Evolutionary conservation across 805 yeast species (phyloP), one percentile per base, ranked within the genome.

Genomic region (Saturnispora dispora): DNA sequence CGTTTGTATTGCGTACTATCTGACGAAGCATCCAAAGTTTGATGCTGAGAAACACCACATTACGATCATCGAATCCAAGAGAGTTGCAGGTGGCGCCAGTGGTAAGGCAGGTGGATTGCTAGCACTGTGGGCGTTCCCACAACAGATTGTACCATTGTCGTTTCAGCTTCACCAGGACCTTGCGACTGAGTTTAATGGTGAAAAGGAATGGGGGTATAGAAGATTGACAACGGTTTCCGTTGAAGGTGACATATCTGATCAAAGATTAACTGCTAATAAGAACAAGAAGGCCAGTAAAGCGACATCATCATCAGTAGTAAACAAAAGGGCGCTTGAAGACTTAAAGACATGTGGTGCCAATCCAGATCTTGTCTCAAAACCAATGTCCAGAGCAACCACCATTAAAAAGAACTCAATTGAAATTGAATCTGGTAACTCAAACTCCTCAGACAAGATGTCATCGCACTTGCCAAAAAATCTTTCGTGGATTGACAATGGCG

Each of bases 91-190:
- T 48, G 98, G 96, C 46, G 98, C 99, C 18, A 79, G 88, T 41
- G 99, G 99, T 51, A 93, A 91, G 61, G 98, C 99, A 6, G 99
- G 98, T 44, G 99, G 99, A 0, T 73, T 91, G 47, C 69, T 91
- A 47, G 97, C 98, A 1, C 76, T 86, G 22, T 90, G 97, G 95
- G 98, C 98, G 0, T 93, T 93, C 67, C 99, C 99, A 0, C 89
- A 85, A 59, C 96, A 88, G 65, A 80, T 91, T 47, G 98, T 89
- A 7, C 93, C 96, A 0, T 72, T 91, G 50, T 83, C 95, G 46
- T 93, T 89, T 69, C 77, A 79, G 56, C 73, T 91, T 55, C 99
- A 91, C 69, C 88, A 84, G 61, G 84, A 89, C 53, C 74, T 91
- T 44, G 79, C 95, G 7, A 81, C 83, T 53, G 76, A 81, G 68